Evolutionary conservation across 352 stramenopile genomes (phyloP), one percentile per base, ranked within the genome.

Genomic region (Globisporangium cylindrosporum): DNA sequence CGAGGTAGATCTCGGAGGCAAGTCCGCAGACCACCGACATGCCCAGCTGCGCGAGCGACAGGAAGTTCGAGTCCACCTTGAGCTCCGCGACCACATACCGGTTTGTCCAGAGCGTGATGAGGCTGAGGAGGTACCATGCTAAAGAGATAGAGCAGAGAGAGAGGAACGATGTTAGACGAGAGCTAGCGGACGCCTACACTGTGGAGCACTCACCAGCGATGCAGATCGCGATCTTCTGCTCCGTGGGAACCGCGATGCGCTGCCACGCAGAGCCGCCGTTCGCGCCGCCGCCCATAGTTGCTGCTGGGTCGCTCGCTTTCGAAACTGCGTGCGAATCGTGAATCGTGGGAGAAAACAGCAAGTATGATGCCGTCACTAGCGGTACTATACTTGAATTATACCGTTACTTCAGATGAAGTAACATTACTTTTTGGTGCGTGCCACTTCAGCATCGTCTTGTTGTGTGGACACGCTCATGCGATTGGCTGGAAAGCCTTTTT

Each of bases 91-190:
- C 81, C 36, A 95, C 78, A 70, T 89, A 95, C 63, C 86, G 84
- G 64, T 95, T 95, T 14, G 84, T 93, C 87, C 87, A 95, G 48
- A 95, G 77, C 66, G 87, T 91, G 61, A 89, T 68, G 36, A 93
- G 81, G 64, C 87, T 95, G 38, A 92, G 75, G 8, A 92, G 57
- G 67, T 93, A 95, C 85, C 87, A 95, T 43, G 72, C 87, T 93
- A 51, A 22, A 22, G 63, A 25, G 10, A 57, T 10, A 5, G 43
- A 46, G 41, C 6, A 36, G 69, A 12, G 25, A 68, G 70, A 6
- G 20, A 68, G 12, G 18, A 15, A 12, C 12, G 24, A 59, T 22
- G 15, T 15, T 57, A 18, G 51, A 34, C 3, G 12, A 32, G 36
- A 1, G 1, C 36, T 18, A 32, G 14, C 53, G 20, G 2, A 3